A percentile compares a stretch with the other conserved stretches of the same genome.
Evolutionary conservation across 352 stramenopile genomes (phyloP).

Genomic region (Phytophthora fragariae): DNA sequence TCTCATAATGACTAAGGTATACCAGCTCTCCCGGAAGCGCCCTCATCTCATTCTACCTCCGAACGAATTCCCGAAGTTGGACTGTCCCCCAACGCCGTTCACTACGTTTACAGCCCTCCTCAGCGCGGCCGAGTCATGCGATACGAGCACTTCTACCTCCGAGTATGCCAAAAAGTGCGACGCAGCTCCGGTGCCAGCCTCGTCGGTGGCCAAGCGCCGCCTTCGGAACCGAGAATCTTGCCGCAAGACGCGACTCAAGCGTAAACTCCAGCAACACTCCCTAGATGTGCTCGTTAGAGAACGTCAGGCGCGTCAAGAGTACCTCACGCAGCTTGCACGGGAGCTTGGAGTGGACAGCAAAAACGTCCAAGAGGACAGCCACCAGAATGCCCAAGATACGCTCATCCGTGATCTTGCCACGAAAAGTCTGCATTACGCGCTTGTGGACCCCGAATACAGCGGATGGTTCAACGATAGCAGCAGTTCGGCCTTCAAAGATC

Average conservation of each 20-base stretch:
- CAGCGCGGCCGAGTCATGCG: conserved; percentile 29
- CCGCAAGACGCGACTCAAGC: conserved; percentile 57
- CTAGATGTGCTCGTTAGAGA: conserved; percentile 34
- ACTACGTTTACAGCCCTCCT: conserved; percentile 40
- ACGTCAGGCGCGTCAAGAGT: conserved; percentile 42
- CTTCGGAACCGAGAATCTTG: conserved; percentile 55
- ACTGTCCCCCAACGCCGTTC: conserved; percentile 15
- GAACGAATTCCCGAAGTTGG: neutral
- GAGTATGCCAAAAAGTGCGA: conserved; percentile 1
- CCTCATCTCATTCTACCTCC: conserved; percentile 16
- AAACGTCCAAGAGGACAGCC: neutral
- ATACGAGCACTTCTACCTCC: neutral
- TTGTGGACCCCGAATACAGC: conserved; percentile 45
- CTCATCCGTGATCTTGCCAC: conserved; percentile 39
- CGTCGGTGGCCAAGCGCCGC: conserved; percentile 33
- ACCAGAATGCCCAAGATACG: conserved; percentile 2
- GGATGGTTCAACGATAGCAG: conserved; percentile 16
- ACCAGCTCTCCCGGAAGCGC: conserved; percentile 19
- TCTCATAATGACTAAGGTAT: conserved; percentile 10
- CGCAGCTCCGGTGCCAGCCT: conserved; percentile 1
- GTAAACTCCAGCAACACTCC: conserved; percentile 47
- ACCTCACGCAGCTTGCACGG: conserved; percentile 39
- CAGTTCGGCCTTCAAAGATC: neutral
- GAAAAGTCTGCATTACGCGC: conserved; percentile 47
- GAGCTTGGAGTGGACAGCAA: conserved; percentile 16